Percentiles rank a stretch among this genome's conserved stretches.
These are phyloP conservation scores for Echinochloa phyllopogon DNA, from an alignment of 176 grass and related monocot species.

Conservation along the genomic window DNA sequence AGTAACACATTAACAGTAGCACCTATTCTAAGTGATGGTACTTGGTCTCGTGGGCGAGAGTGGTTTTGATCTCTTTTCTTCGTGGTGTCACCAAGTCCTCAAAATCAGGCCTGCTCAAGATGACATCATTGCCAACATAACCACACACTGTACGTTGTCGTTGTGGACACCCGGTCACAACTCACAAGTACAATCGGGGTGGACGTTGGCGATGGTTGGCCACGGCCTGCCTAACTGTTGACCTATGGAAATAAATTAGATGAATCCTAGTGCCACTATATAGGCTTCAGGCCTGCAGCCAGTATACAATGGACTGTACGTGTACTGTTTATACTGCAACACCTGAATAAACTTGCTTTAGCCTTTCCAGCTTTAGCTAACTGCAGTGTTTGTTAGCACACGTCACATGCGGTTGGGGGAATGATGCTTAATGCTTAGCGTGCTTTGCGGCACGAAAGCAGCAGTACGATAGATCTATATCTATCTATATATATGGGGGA, in stretches of 20 bases:
- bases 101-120: too few species aligned
- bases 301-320: background rate
- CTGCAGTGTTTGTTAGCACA: background rate
- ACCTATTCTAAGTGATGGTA: background rate
- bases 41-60: background rate
- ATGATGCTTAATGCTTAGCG: background rate
- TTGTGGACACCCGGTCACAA: background rate
- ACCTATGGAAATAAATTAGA: background rate
- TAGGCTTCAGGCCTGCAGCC: background rate
- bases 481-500: background rate
- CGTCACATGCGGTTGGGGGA: background rate
- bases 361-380: background rate
- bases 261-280: background rate
- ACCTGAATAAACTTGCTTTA: background rate
- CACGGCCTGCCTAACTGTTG: constrained; percentile 1
- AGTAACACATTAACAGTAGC: background rate
- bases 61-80: background rate
- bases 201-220: background rate
- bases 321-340: too few species aligned
- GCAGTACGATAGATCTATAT: background rate
- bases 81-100: background rate
- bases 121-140: background rate
- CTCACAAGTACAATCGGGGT: background rate
- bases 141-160: background rate
- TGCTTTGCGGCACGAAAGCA: constrained; percentile 22